Base-by-base conservation (phyloP, 345 rosid species). In the Excoecaria cochinchinensis region DNA sequence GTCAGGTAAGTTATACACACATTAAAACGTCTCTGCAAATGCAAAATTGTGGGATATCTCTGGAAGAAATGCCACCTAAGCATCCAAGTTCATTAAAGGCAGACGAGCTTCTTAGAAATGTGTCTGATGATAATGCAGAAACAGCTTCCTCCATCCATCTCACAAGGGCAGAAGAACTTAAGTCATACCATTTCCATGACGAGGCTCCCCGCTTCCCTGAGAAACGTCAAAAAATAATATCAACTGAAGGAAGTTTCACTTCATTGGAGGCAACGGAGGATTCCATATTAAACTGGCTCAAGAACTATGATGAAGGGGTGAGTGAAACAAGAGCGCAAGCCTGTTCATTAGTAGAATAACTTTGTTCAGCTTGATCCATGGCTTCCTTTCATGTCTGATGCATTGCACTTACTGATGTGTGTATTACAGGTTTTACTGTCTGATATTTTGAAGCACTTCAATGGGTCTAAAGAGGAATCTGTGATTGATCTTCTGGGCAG, bases 1-100 rank as follows among this genome's bases (percentile, higher is more conserved):
- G 71, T 12, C 85, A 86, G 89, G 55, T 84, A 78, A 82, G 82
- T 67, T 86, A 86, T 31, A 12, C 70, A 1, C 87, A 86, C 55
- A 86, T 86, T 76, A 86, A 78, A 79, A 69, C 67, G 31, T 80
- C 46, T 80, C 73, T 84, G 72, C 74, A 17, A 46, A 82, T 84
- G 89, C 67, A 70, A 69, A 64, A 38, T 51, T 60, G 67, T 58
- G 85, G 84, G 74, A 53, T 74, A 14, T 71, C 78, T 62, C 64
- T 74, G 14, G 85, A 80, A 66, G 74, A 21, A 39, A 66, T 48
- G 75, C 16, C 52, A 5, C n/a, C 79, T 25, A 67, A 40, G n/a
- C 14, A 62, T 31, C 38, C 12, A 6, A 9, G 63, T 47, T 22
- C 19, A 3, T 13, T 36, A 14, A 59, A 78, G 52, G 68, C 56